phyloP scores from a whole-genome alignment of 345 rosid species.

The Dovyalis caffra region DNA sequence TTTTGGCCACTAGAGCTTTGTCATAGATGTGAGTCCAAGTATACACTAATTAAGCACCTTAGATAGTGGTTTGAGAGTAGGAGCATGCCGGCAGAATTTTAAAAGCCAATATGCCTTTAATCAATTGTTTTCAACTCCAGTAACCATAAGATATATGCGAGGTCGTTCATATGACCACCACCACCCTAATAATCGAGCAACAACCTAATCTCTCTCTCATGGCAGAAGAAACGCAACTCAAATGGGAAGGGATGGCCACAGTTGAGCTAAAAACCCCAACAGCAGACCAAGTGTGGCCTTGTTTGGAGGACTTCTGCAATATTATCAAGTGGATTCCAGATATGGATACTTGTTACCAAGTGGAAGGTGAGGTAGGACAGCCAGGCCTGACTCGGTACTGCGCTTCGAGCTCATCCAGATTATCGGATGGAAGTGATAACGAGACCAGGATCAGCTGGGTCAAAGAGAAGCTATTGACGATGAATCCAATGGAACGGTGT shows the following conservation, averaged over 20 bases:
- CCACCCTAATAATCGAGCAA: no score
- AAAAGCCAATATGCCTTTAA: no score
- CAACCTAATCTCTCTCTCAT: not conserved
- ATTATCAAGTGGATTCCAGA: conserved; percentile 10
- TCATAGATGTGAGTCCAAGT: no score
- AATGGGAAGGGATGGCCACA: conserved; percentile 15
- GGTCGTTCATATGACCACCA: no score
- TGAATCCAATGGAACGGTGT: not conserved
- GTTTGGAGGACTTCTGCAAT: conserved; percentile 20
- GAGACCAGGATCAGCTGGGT: not conserved
- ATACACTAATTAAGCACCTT: no score
- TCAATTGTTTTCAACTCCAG: no score
- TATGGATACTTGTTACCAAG: not conserved
- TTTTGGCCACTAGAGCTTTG: no score
- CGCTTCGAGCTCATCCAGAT: not conserved
- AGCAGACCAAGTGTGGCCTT: conserved; percentile 26
- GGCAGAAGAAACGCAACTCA: not conserved
- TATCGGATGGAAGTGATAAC: not conserved
- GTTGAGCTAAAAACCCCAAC: conserved; percentile 8
- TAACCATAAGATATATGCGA: no score
- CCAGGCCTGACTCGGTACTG: conserved; percentile 17
- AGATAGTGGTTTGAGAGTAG: no score
- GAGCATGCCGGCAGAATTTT: no score
- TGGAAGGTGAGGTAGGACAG: conserved; percentile 14
- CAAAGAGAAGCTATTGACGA: not conserved